Conservation (phyloP, 2,329 filamentous ascomycete species). For the Salinomyces thailandicus region DNA sequence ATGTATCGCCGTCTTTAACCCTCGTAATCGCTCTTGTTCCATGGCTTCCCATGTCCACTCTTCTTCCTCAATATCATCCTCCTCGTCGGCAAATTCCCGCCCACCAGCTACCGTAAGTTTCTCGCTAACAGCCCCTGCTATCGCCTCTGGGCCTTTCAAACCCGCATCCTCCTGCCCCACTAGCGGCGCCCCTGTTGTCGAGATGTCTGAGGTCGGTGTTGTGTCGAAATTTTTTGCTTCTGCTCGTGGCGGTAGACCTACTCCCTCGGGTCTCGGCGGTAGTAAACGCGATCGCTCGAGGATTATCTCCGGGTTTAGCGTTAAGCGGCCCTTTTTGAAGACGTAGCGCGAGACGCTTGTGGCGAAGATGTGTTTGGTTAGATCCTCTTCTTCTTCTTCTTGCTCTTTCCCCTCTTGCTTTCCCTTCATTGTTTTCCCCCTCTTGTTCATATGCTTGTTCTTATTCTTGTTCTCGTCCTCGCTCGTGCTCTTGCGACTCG, state of each 20-base stretch:
- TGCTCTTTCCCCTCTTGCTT: conserved; percentile 2
- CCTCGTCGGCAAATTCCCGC: conserved; percentile 9
- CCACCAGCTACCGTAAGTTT: conserved; percentile 10
- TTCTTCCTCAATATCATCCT: conserved; percentile 19
- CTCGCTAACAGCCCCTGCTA: conserved; percentile 18
- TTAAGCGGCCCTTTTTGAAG: conserved; percentile 53
- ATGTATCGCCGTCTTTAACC: conserved; percentile 44
- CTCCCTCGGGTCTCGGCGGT: conserved; percentile 58
- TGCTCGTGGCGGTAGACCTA: conserved; percentile 20
- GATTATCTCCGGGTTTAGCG: conserved; percentile 69
- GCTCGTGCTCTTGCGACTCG: too few relatives aligned
- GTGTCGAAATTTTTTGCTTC: conserved; percentile 11
- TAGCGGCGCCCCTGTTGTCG: conserved; percentile 11
- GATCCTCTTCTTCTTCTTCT: conserved; percentile 18
- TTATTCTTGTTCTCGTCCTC: too few relatives aligned
- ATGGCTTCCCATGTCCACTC: conserved; percentile 53
- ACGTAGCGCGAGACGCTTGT: conserved; percentile 42
- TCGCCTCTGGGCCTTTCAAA: conserved; percentile 15
- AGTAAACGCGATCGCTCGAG: conserved; percentile 63
- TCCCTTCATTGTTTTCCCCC: too few relatives aligned
- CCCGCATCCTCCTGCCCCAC: conserved; percentile 5
- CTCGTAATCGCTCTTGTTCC: conserved; percentile 46
- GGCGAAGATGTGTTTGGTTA: conserved; percentile 37
- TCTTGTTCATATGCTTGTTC: too few relatives aligned
- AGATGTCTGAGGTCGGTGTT: conserved; percentile 16